A percentile compares a stretch with the other conserved stretches of the same genome.
Evolutionary conservation across 2,329 filamentous ascomycete species (phyloP).

Genomic region (Clarireedia monteithiana): DNA sequence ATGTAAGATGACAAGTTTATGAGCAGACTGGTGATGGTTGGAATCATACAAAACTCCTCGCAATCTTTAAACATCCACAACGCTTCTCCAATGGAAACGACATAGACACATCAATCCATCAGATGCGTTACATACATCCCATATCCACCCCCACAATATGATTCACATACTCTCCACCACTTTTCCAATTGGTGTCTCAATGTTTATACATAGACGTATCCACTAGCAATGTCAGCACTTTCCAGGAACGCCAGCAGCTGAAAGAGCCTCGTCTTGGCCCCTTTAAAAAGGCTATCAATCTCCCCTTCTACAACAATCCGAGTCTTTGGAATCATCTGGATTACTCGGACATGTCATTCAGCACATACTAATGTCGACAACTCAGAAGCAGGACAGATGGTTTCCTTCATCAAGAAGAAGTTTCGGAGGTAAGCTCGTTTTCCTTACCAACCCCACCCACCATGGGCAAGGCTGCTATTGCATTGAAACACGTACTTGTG

Average conservation of each 20-base stretch:
- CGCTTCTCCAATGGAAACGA: too few relatives aligned
- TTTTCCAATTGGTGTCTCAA: background rate
- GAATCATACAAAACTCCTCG: too few relatives aligned
- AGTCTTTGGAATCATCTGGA: too few relatives aligned
- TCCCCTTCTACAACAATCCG: too few relatives aligned
- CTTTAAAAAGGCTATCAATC: background rate
- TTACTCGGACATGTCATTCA: background rate
- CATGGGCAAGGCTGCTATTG: background rate
- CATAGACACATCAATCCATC: too few relatives aligned
- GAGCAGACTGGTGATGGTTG: too few relatives aligned
- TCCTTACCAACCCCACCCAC: background rate
- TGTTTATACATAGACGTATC: background rate
- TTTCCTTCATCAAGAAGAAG: constrained; percentile 4
- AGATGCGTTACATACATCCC: too few relatives aligned
- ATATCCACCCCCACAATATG: too few relatives aligned
- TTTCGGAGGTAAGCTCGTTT: background rate
- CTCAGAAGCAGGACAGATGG: background rate
- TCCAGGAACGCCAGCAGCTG: background rate
- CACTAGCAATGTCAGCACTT: constrained; percentile 4
- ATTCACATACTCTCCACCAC: background rate
- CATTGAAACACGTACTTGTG: background rate
- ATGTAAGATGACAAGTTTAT: too few relatives aligned
- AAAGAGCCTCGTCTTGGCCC: constrained; percentile 6
- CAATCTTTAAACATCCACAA: too few relatives aligned
- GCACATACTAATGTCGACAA: background rate